Base-by-base conservation (phyloP, 2,329 filamentous ascomycete genomes). In the Aspergillus sp. region DNA sequence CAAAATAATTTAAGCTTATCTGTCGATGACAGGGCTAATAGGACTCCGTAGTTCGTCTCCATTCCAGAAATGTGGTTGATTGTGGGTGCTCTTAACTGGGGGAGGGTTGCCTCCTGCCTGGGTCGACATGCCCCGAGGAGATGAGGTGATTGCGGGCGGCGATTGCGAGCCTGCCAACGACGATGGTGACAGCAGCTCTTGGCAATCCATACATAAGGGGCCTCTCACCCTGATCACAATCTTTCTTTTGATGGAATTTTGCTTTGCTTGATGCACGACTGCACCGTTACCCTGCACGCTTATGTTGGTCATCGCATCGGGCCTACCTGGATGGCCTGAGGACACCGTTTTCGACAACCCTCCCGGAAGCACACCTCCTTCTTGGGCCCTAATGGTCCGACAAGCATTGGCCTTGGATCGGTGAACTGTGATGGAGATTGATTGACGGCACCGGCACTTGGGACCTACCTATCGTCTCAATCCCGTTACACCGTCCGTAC, bases 101-200 rank as follows among this genome's bases (percentile, higher is more conserved):
- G 19, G 19, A 21, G 23, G 21, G 44, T n/a, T 49, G 3, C 17
- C n/a, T 17, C 38, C 7, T 19, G 51, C 38, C 30, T 23, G 41
- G 41, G 62, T 63, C 42, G 64, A 63, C 53, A 60, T 68, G 61
- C 53, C 47, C 44, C 53, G 57, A 58, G 67, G 15, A 36, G 21
- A 55, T 74, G 72, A 73, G 68, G 72, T 74, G 72, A 73, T 74
- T 57, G 58, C 61, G 62, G 56, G 61, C 61, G 59, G 57, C 62
- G 63, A 75, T 75, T 67, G 72, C 72, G 72, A 73, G 62, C 63
- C 52, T 61, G 8, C 41, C 50, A 50, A 54, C 30, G 25, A 53
- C 27, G 36, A 56, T 54, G 44, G 59, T 66, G 62, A 67, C 59
- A 60, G 61, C 64, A 60, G 60, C 25, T 63, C 64, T 68, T 68